Conservation (phyloP, 1,284 basidiomycete species). For the Apiotrichum akiyoshidainum region DNA sequence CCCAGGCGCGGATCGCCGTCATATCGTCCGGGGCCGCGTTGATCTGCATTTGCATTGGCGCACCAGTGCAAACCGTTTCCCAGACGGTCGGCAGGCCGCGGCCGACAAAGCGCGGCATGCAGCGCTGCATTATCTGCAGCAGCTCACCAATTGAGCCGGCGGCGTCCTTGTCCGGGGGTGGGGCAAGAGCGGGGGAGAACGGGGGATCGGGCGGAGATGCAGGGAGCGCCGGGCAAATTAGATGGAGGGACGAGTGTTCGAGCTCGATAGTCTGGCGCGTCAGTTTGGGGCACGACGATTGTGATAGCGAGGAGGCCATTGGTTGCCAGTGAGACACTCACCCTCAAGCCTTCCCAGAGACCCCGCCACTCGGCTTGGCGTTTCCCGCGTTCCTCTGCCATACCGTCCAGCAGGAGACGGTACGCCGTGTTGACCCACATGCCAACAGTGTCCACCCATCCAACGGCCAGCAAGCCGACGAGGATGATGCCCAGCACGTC, state of each 20-base stretch:
- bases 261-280: conserved; percentile 22
- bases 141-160: conserved; percentile 23
- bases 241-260: conserved; percentile 25
- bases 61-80: conserved; percentile 18
- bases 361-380: conserved; percentile 22
- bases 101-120: conserved; percentile 25
- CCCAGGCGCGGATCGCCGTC: conserved; percentile 20
- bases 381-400: conserved; percentile 20
- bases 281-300: background rate
- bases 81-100: conserved; percentile 25
- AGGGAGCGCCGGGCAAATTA: conserved; percentile 23
- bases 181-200: conserved; percentile 6
- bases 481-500: conserved; percentile 26
- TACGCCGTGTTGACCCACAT: conserved; percentile 26
- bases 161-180: conserved; percentile 3
- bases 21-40: conserved; percentile 18
- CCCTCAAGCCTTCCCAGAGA: conserved; percentile 25
- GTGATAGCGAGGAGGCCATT: background rate
- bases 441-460: conserved; percentile 26
- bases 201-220: conserved; percentile 17
- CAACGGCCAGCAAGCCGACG: conserved; percentile 21
- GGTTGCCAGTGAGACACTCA: conserved; percentile 7
- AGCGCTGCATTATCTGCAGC: conserved; percentile 24
- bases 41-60: background rate
- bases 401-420: conserved; percentile 23